Conservation (phyloP, 169 alveolate genomes). For the Cryptosporidium baileyi region DNA sequence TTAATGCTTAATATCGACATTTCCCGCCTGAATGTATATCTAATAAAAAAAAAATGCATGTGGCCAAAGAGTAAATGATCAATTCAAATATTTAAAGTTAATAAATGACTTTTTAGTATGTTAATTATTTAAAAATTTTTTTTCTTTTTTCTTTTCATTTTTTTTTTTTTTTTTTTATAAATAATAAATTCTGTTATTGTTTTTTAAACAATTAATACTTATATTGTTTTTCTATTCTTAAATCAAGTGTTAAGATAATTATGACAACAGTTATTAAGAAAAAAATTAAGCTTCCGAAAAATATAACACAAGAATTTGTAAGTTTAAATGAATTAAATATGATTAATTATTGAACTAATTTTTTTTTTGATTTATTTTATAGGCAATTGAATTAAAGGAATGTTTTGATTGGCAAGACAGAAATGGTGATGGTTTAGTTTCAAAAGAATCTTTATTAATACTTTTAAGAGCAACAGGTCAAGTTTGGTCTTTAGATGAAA, state of each 20-base stretch:
- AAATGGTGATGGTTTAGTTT: constrained; percentile 48
- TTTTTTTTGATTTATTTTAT: neutral
- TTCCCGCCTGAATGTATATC: no score
- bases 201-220: no score
- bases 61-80: no score
- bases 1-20: neutral
- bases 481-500: constrained; percentile 56
- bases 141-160: neutral
- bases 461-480: constrained; percentile 55
- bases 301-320: constrained; percentile 61
- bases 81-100: no score
- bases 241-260: no score
- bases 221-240: no score
- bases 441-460: constrained; percentile 24
- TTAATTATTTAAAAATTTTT: no score
- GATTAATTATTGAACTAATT: neutral
- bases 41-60: no score
- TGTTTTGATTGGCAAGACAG: constrained; percentile 69
- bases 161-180: neutral
- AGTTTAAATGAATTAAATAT: neutral
- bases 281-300: constrained; percentile 23
- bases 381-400: constrained; percentile 52
- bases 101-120: no score
- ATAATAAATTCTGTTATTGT: no score
- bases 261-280: constrained; percentile 34